These are phyloP conservation scores for Neofusicoccum sp. DNA, from an alignment of 2,329 filamentous ascomycete genomes.

Conservation along the genomic window DNA sequence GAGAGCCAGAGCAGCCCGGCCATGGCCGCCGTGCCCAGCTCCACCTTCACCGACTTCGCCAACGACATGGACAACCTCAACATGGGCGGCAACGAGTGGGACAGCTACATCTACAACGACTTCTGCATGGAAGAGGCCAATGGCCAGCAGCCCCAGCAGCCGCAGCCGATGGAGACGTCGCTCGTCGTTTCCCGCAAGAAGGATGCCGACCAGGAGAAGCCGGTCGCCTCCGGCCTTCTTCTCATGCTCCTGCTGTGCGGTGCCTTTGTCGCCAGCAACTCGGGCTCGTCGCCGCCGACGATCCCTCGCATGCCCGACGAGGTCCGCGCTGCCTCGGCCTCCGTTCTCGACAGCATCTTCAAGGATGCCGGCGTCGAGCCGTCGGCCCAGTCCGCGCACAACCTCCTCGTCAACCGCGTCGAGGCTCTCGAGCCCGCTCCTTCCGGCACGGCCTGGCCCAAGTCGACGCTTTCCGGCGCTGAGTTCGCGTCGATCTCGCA, in stretches of 20 bases:
- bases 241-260: constrained; percentile 97
- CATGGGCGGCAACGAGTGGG: constrained; percentile 78
- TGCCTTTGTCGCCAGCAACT: constrained; percentile 91
- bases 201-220: constrained; percentile 50
- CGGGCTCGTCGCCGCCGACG: constrained; percentile 67
- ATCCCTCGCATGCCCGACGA: constrained; percentile 81
- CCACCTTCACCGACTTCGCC: constrained; percentile 71
- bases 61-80: constrained; percentile 81
- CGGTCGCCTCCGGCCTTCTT: constrained; percentile 79
- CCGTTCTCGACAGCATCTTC: constrained; percentile 77
- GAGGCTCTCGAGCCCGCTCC: constrained; percentile 42
- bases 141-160: constrained; percentile 31
- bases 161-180: constrained; percentile 42
- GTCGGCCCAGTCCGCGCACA: constrained; percentile 38
- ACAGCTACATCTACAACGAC: constrained; percentile 76
- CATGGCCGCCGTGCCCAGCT: constrained; percentile 56
- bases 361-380: constrained; percentile 71
- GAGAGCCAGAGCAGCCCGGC: constrained; percentile 58
- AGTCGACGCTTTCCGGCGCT: constrained; percentile 39
- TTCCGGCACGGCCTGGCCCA: constrained; percentile 41
- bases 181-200: constrained; percentile 48
- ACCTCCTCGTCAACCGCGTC: constrained; percentile 56
- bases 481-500: constrained; percentile 38
- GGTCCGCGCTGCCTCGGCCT: constrained; percentile 75
- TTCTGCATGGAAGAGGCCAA: constrained; percentile 63